Evolutionary conservation across 345 rosid genomes (phyloP).

Genomic region (Moricandia moricandioides): DNA sequence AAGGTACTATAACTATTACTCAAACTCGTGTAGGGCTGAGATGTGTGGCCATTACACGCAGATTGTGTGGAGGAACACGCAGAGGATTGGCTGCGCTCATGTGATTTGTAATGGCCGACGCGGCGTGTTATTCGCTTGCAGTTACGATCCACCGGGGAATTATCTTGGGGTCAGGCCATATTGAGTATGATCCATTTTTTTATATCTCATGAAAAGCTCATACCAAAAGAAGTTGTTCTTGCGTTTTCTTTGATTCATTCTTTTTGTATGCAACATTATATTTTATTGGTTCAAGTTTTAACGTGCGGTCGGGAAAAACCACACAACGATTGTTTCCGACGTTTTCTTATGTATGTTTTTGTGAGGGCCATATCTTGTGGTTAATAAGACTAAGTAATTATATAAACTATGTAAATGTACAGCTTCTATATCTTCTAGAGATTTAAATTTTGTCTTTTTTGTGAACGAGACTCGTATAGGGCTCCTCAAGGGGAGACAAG

Average conservation of each 20-base stretch:
- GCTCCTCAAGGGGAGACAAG: not conserved
- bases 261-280: slow-evolving; percentile 16
- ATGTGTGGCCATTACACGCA: slow-evolving; percentile 93
- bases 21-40: slow-evolving; percentile 51
- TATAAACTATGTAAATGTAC: not conserved
- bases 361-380: slow-evolving; percentile 14
- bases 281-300: slow-evolving; percentile 26
- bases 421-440: no score
- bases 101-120: slow-evolving; percentile 45
- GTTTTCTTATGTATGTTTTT: slow-evolving; percentile 8
- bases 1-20: slow-evolving; percentile 46
- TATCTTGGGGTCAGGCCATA: slow-evolving; percentile 72
- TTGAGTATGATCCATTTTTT: slow-evolving; percentile 37
- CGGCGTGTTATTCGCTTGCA: slow-evolving; percentile 75
- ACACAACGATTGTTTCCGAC: slow-evolving; percentile 17
- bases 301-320: slow-evolving; percentile 6
- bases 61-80: slow-evolving; percentile 64
- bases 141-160: slow-evolving; percentile 92
- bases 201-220: not conserved
- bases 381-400: slow-evolving; percentile 27
- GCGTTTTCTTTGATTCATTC: slow-evolving; percentile 1
- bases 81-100: slow-evolving; percentile 68
- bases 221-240: slow-evolving; percentile 14
- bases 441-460: no score
- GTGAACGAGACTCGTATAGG: no score